Percentiles rank a stretch among this genome's conserved stretches.
Evolutionary conservation across 148 eudicot species (phyloP).

Genomic region (Rhododendron vialii): DNA sequence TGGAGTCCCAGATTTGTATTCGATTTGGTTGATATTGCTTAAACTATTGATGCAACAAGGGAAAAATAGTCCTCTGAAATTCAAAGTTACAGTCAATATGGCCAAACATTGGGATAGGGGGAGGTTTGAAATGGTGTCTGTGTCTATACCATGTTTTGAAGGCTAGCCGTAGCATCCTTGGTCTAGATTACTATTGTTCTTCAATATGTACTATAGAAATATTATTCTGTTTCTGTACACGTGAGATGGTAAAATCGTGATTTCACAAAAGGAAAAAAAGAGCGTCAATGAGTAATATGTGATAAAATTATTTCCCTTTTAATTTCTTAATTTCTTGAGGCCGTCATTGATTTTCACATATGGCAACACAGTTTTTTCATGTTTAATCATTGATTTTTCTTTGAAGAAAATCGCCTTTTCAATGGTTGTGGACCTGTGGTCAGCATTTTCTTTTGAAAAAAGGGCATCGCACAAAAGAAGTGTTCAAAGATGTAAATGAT

Average conservation of each 20-base stretch:
- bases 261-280: neutral
- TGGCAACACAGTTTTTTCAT: neutral
- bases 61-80: constrained; percentile 57
- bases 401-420: neutral
- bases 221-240: neutral
- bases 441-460: neutral
- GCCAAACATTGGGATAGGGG: constrained; percentile 54
- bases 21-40: constrained; percentile 67
- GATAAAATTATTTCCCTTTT: neutral
- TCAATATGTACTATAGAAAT: no score
- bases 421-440: neutral
- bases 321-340: neutral
- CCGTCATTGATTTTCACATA: neutral
- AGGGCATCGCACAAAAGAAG: neutral
- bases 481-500: neutral
- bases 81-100: constrained; percentile 45
- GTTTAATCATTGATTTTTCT: neutral
- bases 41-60: constrained; percentile 48
- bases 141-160: constrained; percentile 40
- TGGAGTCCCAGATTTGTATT: constrained; percentile 32
- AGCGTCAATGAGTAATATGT: neutral
- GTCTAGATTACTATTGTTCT: neutral
- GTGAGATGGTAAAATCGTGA: neutral
- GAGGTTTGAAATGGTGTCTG: constrained; percentile 55
- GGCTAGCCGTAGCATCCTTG: neutral